Percentiles rank a stretch among this genome's conserved stretches.
Evolutionary conservation across 805 yeast genomes (phyloP).

Genomic region (Saturnispora gosingensis): DNA sequence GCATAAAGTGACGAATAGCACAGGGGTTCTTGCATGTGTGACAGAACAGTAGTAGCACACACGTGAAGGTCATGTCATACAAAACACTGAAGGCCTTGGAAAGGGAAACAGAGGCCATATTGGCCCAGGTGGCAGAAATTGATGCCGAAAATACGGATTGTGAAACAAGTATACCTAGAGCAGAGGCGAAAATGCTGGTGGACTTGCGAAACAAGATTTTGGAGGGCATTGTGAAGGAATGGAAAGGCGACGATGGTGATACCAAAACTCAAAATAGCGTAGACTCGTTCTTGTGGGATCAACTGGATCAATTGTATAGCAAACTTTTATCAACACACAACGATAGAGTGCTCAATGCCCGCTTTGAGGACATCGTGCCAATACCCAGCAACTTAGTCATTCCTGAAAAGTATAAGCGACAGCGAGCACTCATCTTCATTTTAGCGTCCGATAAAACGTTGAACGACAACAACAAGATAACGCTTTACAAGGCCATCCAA

Average conservation of each 20-base stretch:
- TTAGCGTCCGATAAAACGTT: background rate
- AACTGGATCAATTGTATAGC: background rate
- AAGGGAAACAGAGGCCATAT: background rate
- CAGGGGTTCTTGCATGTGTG: background rate
- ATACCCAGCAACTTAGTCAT: background rate
- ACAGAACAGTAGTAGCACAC: background rate
- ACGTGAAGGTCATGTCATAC: background rate
- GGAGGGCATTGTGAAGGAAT: background rate
- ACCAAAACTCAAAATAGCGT: background rate
- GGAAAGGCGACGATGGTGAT: background rate
- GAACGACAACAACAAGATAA: background rate
- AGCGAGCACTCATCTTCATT: background rate
- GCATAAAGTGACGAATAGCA: background rate
- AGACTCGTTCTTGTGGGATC: background rate
- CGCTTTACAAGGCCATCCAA: background rate
- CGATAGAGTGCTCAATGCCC: background rate
- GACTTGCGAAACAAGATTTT: background rate
- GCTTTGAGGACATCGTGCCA: background rate
- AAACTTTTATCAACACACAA: background rate
- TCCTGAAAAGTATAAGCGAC: background rate
- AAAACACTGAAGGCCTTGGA: background rate
- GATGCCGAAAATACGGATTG: background rate
- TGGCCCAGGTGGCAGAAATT: background rate
- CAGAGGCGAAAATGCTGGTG: background rate
- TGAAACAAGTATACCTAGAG: background rate